phyloP scores from a whole-genome alignment of 371 early-diverging fungal genomes.

The Mucor circinelloides region DNA sequence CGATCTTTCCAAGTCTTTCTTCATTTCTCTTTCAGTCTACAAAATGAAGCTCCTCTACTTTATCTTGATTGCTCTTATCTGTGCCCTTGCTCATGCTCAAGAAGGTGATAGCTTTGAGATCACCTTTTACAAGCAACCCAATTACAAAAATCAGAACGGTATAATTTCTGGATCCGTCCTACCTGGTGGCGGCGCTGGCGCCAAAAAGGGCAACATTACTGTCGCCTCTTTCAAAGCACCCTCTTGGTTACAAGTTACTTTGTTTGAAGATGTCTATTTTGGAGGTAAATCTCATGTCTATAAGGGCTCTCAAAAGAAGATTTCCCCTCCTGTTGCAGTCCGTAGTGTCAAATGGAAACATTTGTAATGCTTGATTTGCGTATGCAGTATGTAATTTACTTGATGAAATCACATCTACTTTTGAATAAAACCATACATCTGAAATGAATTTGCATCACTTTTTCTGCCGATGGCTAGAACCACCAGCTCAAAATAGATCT shows the following conservation, averaged over 20 bases:
- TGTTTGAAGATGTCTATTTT: not conserved
- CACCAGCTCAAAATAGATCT: too few relatives aligned
- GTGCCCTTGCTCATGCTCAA: not conserved
- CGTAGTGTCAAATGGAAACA: constrained; percentile 18
- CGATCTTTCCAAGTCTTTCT: not conserved
- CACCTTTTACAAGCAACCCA: not conserved
- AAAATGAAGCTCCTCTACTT: constrained; percentile 8
- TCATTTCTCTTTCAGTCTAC: not conserved
- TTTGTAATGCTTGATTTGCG: not conserved
- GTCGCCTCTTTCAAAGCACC: constrained; percentile 7
- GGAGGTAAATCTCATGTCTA: not conserved
- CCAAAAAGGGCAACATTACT: constrained; percentile 5
- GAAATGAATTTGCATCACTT: too few relatives aligned
- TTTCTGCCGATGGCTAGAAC: too few relatives aligned
- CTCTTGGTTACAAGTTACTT: constrained; percentile 5
- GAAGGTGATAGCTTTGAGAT: constrained; percentile 8
- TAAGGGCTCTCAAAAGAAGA: constrained; percentile 3
- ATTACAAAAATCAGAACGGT: constrained; percentile 2
- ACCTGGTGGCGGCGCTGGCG: constrained; percentile 7
- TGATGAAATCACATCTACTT: too few relatives aligned
- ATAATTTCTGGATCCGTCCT: not conserved
- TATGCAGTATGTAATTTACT: too few relatives aligned
- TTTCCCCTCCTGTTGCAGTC: constrained; percentile 5
- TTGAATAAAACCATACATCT: too few relatives aligned
- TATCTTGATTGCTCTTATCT: not conserved